Evolutionary conservation across 306 rosid genomes (phyloP).

Genomic region (Rosa lucieae): DNA sequence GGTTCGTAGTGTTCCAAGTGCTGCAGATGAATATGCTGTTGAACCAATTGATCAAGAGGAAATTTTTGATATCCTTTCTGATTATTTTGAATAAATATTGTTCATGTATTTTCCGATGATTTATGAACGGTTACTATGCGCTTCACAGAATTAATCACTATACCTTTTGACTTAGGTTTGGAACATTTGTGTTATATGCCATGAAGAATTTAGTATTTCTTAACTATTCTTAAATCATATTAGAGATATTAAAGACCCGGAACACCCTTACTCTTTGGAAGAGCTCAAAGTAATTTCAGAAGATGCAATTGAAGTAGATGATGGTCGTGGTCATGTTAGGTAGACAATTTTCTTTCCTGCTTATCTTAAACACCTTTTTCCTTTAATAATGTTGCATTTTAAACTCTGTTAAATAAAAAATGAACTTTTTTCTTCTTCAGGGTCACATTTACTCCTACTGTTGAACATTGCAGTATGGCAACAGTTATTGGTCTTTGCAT

Average conservation of each 20-base stretch:
- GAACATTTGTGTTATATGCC: neutral
- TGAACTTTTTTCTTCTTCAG: constrained; percentile 40
- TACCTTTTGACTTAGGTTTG: neutral
- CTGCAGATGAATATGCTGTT: constrained; percentile 40
- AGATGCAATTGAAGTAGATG: constrained; percentile 87
- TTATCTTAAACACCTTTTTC: neutral
- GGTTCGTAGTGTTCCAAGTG: constrained; percentile 43
- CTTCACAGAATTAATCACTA: neutral
- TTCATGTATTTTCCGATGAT: neutral
- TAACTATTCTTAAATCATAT: constrained; percentile 72
- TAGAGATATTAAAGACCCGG: constrained; percentile 94
- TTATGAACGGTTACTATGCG: neutral
- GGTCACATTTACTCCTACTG: constrained; percentile 93
- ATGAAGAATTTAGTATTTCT: constrained; percentile 31
- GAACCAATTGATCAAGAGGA: constrained; percentile 81
- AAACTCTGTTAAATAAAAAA: constrained; percentile 1
- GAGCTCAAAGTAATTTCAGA: constrained; percentile 93
- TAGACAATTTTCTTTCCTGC: constrained; percentile 13
- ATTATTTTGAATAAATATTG: neutral
- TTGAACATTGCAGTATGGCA: constrained; percentile 98
- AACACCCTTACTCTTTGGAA: constrained; percentile 87
- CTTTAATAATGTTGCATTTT: neutral
- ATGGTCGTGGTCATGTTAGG: constrained; percentile 72
- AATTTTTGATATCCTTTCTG: constrained; percentile 82
- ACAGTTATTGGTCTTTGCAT: constrained; percentile 90